Conservation (phyloP, 306 rosid species). For the Quercus suber region DNA sequence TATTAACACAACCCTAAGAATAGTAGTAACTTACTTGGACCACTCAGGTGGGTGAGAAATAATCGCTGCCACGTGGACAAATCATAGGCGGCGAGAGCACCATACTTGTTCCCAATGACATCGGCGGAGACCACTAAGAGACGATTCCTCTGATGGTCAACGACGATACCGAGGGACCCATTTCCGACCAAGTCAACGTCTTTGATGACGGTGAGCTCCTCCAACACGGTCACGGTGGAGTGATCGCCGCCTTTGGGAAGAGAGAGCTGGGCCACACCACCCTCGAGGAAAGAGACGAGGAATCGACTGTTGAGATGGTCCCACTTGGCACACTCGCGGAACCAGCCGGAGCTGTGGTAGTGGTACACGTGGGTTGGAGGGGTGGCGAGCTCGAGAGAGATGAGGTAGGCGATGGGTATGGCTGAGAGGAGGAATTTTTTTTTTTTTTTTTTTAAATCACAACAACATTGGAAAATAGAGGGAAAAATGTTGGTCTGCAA, state of each 20-base stretch:
- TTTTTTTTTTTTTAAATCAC: too few relatives aligned
- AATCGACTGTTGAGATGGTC: slow-evolving; percentile 64
- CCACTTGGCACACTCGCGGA: slow-evolving; percentile 81
- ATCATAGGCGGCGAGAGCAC: slow-evolving; percentile 73
- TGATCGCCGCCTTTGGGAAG: slow-evolving; percentile 23
- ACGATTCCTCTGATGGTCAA: slow-evolving; percentile 62
- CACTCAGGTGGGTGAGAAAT: slow-evolving; percentile 64
- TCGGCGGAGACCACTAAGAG: slow-evolving; percentile 63
- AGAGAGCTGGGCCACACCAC: slow-evolving; percentile 58
- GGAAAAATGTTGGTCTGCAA: too few relatives aligned
- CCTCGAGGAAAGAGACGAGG: slow-evolving; percentile 51
- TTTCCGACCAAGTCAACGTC: slow-evolving; percentile 60
- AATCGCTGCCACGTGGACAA: slow-evolving; percentile 63
- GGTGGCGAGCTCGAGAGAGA: slow-evolving; percentile 58
- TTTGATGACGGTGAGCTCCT: slow-evolving; percentile 49
- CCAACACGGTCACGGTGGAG: slow-evolving; percentile 25
- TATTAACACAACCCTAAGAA: too few relatives aligned
- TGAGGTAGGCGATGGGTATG: slow-evolving; percentile 62
- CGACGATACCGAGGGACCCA: slow-evolving; percentile 56
- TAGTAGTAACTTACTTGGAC: slow-evolving; percentile 44
- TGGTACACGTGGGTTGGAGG: slow-evolving; percentile 60
- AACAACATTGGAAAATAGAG: too few relatives aligned
- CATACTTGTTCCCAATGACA: slow-evolving; percentile 41
- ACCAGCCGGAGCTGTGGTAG: slow-evolving; percentile 67
- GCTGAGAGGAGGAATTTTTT: slow-evolving; percentile 49